A percentile compares a stretch with the other conserved stretches of the same genome.
These are phyloP conservation scores for Leccinum disarticulatum DNA, from an alignment of 768 basidiomycete species.

Conservation along the genomic window DNA sequence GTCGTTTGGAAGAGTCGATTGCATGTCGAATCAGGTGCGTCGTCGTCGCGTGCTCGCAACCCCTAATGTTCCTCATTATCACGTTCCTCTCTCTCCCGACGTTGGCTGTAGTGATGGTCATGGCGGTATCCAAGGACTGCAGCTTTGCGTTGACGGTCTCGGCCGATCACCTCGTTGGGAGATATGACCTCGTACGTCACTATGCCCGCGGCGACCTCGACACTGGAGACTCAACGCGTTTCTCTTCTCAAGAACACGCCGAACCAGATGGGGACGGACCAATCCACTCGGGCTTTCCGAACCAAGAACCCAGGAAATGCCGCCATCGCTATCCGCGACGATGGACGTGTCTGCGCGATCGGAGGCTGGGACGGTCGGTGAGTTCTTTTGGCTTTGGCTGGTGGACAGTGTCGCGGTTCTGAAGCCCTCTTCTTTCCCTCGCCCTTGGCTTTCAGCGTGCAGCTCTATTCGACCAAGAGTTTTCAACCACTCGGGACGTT, in stretches of 20 bases:
- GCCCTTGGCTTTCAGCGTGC: conserved; percentile 49
- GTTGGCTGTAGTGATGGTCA: conserved; percentile 71
- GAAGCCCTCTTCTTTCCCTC: background rate
- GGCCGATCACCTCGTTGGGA: conserved; percentile 74
- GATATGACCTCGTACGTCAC: conserved; percentile 53
- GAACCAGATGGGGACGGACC: conserved; percentile 16
- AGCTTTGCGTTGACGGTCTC: background rate
- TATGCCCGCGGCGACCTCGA: no score
- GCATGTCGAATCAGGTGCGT: conserved; percentile 73
- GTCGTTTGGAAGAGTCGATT: conserved; percentile 61
- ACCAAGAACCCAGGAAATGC: no score
- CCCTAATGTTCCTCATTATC: background rate
- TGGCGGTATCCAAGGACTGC: conserved; percentile 26
- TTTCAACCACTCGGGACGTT: conserved; percentile 85
- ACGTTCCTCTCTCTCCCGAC: background rate
- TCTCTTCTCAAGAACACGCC: conserved; percentile 1
- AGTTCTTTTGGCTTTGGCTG: conserved; percentile 28
- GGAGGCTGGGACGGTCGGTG: conserved; percentile 88
- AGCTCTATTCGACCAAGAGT: conserved; percentile 76
- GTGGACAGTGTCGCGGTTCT: background rate
- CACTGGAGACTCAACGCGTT: background rate
- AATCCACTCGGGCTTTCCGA: no score
- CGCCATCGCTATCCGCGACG: conserved; percentile 34
- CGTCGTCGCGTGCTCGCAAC: conserved; percentile 1
- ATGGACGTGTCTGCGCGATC: conserved; percentile 79